Evolutionary conservation across 83 land plant genomes (phyloP), one percentile per base, ranked within the genome.

Genomic region (Thuja plicata): DNA sequence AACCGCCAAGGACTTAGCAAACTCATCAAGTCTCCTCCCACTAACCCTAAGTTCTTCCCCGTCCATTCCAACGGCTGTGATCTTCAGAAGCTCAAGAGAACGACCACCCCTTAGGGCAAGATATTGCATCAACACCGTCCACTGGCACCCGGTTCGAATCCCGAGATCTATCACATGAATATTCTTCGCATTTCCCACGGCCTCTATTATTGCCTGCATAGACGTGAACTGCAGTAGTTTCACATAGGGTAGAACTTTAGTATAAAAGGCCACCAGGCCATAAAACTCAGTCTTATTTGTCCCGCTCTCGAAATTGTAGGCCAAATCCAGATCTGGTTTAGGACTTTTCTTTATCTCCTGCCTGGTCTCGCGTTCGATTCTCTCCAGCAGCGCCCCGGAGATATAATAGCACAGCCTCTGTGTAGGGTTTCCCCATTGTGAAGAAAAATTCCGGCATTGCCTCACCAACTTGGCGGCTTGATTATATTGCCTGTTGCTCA

Each of bases 51-150:
- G 50, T 1, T 85, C 41, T 37, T 81, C 52, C 5, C 32, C 55
- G 1, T 6, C 27, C 35, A 88, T 79, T 32, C 74, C 91, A n/a
- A 91, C 88, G 2, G 89, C 93, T 24, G 88, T 91, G 30, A 91
- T 81, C 74, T 88, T 89, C n/a, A 91, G 74, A 32, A 73, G 91
- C 86, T 89, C 81, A 27, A 91, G 35, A 12, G 80, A 80, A 13
- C 3, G 9, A 13, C 38, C 45, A 0, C 6, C 35, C 21, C 89
- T 55, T 8, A 6, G 82, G 16, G 89, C 87, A 19, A 91, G 89
- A 19, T 83, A 86, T 30, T 91, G 93, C 70, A 91, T 79, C 30
- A 91, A 30, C 10, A 46, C 57, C 17, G 89, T 88, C 89, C 93
- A 91, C 8, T 91, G 89, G 1, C 87, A 54, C 40, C 93, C 93